Conservation (phyloP, 306 rosid species). For the Medicago truncatula region DNA sequence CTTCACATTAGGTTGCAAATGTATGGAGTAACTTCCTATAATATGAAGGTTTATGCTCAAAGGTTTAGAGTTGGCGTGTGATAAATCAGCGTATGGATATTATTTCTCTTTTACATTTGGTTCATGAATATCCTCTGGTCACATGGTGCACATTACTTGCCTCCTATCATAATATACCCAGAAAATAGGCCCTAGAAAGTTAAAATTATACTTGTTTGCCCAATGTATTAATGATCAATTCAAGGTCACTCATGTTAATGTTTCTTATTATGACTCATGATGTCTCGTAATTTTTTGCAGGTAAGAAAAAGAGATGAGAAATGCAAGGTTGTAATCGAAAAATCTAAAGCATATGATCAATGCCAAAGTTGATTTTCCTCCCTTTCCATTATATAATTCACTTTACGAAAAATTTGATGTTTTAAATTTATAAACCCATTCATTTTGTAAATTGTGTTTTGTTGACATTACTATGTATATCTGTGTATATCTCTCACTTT, state of each 20-base stretch:
- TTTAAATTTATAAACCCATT: constrained; percentile 24
- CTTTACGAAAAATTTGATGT: neutral
- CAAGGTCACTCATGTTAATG: constrained; percentile 7
- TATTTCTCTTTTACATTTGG: neutral
- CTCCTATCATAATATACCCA: constrained; percentile 1
- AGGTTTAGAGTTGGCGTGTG: constrained; percentile 22
- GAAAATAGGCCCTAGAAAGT: constrained; percentile 6
- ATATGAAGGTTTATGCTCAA: constrained; percentile 17
- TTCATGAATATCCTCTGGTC: neutral
- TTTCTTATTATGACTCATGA: constrained; percentile 26
- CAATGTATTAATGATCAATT: constrained; percentile 27
- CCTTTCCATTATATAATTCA: neutral
- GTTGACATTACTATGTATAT: constrained; percentile 11
- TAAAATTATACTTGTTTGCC: neutral
- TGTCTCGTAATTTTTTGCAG: constrained; percentile 47
- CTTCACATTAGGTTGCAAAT: constrained; percentile 29
- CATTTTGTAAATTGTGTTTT: constrained; percentile 32
- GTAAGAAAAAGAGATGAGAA: constrained; percentile 65
- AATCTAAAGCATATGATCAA: constrained; percentile 64
- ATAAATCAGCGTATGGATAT: neutral
- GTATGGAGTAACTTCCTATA: constrained; percentile 18
- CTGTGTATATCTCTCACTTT: constrained; percentile 15
- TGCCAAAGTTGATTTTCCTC: constrained; percentile 41
- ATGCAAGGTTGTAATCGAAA: constrained; percentile 63
- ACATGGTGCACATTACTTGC: constrained; percentile 5